Base-by-base conservation (phyloP, 208 protist species). In the Trypanosoma avium region DNA sequence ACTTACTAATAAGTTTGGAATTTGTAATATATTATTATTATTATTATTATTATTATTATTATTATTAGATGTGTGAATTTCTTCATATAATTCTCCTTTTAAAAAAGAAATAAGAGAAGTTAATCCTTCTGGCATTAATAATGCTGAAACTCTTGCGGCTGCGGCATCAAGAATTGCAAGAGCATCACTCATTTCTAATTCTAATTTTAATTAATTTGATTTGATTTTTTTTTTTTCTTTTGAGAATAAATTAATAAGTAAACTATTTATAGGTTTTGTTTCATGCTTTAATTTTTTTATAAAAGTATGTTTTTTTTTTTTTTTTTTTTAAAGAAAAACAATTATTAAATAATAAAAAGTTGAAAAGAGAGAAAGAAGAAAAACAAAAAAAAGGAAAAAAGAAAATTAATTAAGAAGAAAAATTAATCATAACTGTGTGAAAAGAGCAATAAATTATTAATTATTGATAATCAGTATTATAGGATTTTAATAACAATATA, bases 31-130 rank as follows among this genome's bases (percentile, higher is more conserved):
- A 3, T 8, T 15, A 57, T n/a, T 30, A 50, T 46, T 43, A 4
- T 3, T 22, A 15, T 50, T 29, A 29, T 22, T n/a, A 54, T 13
- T 9, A 61, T 21, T 52, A 47, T 38, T 6, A 59, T 40, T 19
- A 15, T 26, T 32, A 6, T n/a, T 12, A 32, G 58, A 24, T 42
- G 35, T 21, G 27, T 29, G 36, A 17, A 54, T 55, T 40, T 48
- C 47, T 2, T 70, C 58, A 58, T 68, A 84, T 7, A 48, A 26
- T 13, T 71, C 58, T 1, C 74, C 73, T 8, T 35, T 56, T 21
- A 93, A 65, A 55, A 93, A 93, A 1, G 61, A 52, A 38, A 77
- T 74, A n/a, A 93, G 61, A 21, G 79, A 67, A 22, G 79, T 48
- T 33, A 87, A 61, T 56, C 85, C 81, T 0, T 75, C 78, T 0